A percentile compares a stretch with the other conserved stretches of the same genome.
phyloP scores from a whole-genome alignment of 1,284 basidiomycete genomes.

The Singerocomus rubriflavus region DNA sequence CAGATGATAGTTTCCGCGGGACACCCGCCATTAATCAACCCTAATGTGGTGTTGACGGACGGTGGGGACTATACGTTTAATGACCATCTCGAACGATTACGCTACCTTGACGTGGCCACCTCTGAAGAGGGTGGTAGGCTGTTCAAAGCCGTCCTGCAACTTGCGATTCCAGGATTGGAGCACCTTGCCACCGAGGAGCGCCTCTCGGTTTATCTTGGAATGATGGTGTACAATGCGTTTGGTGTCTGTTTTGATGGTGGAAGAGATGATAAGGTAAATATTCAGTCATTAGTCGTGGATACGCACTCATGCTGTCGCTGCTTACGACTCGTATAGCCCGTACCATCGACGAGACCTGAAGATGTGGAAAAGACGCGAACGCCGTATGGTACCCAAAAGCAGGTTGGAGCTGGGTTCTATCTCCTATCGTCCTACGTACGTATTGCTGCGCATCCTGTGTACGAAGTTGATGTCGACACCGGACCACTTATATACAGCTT shows the following conservation, averaged over 20 bases:
- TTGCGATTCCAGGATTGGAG: constrained; percentile 68
- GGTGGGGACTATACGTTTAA: constrained; percentile 57
- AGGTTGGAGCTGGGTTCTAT: constrained; percentile 72
- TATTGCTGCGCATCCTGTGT: constrained; percentile 3
- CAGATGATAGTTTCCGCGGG: constrained; percentile 44
- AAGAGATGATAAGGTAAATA: constrained; percentile 63
- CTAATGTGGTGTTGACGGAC: constrained; percentile 49
- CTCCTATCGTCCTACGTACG: constrained; percentile 70
- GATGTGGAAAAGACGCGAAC: constrained; percentile 70
- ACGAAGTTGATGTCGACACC: neutral
- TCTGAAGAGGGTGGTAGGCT: constrained; percentile 49
- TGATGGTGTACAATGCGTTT: constrained; percentile 72
- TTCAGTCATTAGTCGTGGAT: neutral
- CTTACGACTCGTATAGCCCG: constrained; percentile 43
- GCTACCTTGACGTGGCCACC: constrained; percentile 55
- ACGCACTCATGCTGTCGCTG: constrained; percentile 1
- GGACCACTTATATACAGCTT: constrained; percentile 36
- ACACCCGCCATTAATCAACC: constrained; percentile 23
- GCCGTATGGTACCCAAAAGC: constrained; percentile 65
- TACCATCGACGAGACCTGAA: constrained; percentile 52
- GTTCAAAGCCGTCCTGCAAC: constrained; percentile 54
- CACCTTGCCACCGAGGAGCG: constrained; percentile 63
- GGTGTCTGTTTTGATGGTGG: constrained; percentile 64
- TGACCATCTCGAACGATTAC: constrained; percentile 72
- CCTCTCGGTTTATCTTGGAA: constrained; percentile 60